Base-by-base conservation (phyloP, 2,329 filamentous ascomycete genomes). In the Gaeumannomyces sp. region DNA sequence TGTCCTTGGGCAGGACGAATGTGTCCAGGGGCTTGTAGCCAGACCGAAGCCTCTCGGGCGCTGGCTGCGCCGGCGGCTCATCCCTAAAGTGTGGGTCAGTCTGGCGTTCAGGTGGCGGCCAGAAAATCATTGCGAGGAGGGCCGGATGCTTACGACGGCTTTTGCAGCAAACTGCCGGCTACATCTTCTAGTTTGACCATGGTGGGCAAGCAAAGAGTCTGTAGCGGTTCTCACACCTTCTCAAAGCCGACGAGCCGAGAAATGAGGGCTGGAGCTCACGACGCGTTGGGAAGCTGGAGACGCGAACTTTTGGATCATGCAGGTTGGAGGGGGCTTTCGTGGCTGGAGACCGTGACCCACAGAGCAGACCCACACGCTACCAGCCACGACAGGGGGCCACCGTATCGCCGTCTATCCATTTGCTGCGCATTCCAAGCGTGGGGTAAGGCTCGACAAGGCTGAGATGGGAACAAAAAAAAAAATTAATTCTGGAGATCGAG, bases 21-120 rank as follows among this genome's bases (percentile, higher is more conserved):
- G 88, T 90, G 64, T 87, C 79, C 33, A 96, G 82, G 0, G 94
- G 88, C 65, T 86, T 89, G 80, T 97, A 98, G 64, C 74, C 73
- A 11, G 83, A 83, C 59, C 72, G 69, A 80, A 70, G 60, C 76
- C 79, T 88, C 61, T 85, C 78, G 14, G 35, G 53, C 31, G 45
- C 45, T 53, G 45, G 16, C 45, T 53, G 45, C 22, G 22, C 45
- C 45, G 45, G 45, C 22, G 45, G 45, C 45, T 53, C 45, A 53
- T 53, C 45, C 45, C 45, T 53, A 50, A 50, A 53, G 19, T 53
- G 45, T 53, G 45, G 45, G 45, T 53, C 45, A 53, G 45, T n/a
- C 22, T 7, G 56, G 29, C 13, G 38, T 19, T 45, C n/a, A n/a
- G 31, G 31, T 8, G 22, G 22, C 19, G 22, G 45, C 45, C 19